Conservation (phyloP, 2,329 filamentous ascomycete genomes). For the Beauveria varroae region DNA sequence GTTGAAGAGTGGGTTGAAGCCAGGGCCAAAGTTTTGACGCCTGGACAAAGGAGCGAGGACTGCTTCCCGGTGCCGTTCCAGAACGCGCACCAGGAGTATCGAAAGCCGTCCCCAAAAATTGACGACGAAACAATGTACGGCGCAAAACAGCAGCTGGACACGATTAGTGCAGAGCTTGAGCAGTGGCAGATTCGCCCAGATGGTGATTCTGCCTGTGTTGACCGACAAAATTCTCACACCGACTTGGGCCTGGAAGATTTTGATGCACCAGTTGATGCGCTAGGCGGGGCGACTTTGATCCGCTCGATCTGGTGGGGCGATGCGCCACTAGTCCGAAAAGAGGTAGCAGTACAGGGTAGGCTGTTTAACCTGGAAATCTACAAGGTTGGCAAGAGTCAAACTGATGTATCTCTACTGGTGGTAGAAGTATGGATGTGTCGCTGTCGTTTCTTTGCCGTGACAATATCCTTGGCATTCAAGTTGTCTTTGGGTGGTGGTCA, state of each 20-base stretch:
- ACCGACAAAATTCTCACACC: constrained; percentile 37
- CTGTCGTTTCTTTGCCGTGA: no score
- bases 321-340: not conserved
- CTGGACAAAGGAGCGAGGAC: not conserved
- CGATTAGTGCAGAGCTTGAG: not conserved
- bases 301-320: constrained; percentile 13
- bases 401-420: no score
- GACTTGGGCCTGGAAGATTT: constrained; percentile 18
- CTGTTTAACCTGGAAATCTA: no score
- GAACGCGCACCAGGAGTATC: not conserved
- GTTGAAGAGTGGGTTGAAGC: not conserved
- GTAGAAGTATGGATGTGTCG: no score
- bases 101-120: constrained; percentile 7
- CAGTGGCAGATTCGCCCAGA: constrained; percentile 17
- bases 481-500: not conserved
- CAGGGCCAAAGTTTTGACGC: not conserved
- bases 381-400: no score
- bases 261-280: constrained; percentile 9
- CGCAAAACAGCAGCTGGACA: not conserved
- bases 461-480: no score
- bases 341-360: not conserved
- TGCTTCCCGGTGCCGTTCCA: not conserved
- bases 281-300: constrained; percentile 19
- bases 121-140: not conserved
- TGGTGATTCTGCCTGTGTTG: constrained; percentile 31